Evolutionary conservation across 208 protist genomes (phyloP), one percentile per base, ranked within the genome.

Genomic region (Leishmania aethiopica): DNA sequence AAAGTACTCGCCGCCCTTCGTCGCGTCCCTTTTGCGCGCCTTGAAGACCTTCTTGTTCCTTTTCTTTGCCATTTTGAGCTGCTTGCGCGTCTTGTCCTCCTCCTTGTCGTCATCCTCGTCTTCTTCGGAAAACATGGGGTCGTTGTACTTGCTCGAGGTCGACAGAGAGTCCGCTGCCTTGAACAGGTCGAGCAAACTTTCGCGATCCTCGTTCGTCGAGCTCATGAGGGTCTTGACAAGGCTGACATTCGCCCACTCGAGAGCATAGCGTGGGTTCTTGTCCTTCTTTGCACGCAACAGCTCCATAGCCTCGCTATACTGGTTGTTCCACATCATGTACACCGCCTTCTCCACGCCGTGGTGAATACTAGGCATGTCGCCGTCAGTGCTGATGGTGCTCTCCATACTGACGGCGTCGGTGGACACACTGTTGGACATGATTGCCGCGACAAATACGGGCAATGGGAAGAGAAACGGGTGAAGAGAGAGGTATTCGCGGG

Each of bases 171-270:
- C 95, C 1, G 95, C 95, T 37, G 77, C 83, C 78, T 98, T 95
- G 81, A 94, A 94, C 2, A 96, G 82, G 17, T 93, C 92, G 7
- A 97, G 84, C 22, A 95, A 82, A 17, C 64, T 74, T 73, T 97
- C 91, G 35, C 91, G 90, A 55, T 91, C 88, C 57, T 96, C 91
- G 83, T 95, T 97, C 17, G 91, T 93, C 40, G 91, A 95, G 69
- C 86, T 93, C 95, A 98, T 95, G 19, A 98, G 84, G 25, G 88
- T 92, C 84, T 95, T 90, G 28, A 98, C 88, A 53, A 95, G 85
- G 77, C 83, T 87, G 28, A 93, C 84, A 77, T 95, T 90, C 17
- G 95, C 94, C 89, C 90, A 96, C 80, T 98, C 95, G 47, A 97
- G 74, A 0, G 95, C 90, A 82, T 91, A 98, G 19, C 95, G 93